Evolutionary conservation across 2,329 filamentous ascomycete species (phyloP).

Genomic region (Myriosclerotinia duriaeana): DNA sequence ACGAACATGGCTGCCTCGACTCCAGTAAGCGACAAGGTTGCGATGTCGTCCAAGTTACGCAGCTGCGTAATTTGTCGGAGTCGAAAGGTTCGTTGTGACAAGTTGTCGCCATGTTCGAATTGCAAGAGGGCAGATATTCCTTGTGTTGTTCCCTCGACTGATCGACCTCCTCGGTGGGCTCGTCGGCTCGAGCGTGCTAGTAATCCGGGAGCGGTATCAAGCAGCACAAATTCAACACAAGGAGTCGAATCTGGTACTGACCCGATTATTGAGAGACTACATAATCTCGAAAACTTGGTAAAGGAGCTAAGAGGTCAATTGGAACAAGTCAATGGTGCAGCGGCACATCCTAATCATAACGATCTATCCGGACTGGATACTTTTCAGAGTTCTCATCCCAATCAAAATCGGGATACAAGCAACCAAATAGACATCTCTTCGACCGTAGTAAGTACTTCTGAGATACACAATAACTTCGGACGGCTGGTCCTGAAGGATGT

Average conservation of each 20-base stretch:
- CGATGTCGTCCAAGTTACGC: slow-evolving; percentile 40
- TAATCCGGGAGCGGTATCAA: slow-evolving; percentile 32
- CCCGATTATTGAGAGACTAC: slow-evolving; percentile 51
- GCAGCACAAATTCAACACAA: slow-evolving; percentile 26
- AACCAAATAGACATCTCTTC: slow-evolving; percentile 19
- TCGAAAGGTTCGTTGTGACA: slow-evolving; percentile 60
- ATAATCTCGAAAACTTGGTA: slow-evolving; percentile 52
- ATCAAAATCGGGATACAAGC: slow-evolving; percentile 30
- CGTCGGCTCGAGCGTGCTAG: slow-evolving; percentile 49
- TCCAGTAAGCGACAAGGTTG: background rate
- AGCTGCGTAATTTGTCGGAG: slow-evolving; percentile 53
- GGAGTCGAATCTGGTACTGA: slow-evolving; percentile 37
- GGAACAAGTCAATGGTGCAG: slow-evolving; percentile 44
- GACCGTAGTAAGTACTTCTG: background rate
- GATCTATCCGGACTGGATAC: slow-evolving; percentile 35
- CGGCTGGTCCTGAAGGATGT: slow-evolving; percentile 49
- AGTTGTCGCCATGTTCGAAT: slow-evolving; percentile 56
- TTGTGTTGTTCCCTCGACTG: slow-evolving; percentile 51
- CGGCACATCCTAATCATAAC: background rate
- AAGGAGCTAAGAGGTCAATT: slow-evolving; percentile 51
- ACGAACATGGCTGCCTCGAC: background rate
- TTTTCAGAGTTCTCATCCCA: slow-evolving; percentile 35
- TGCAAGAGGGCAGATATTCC: slow-evolving; percentile 54
- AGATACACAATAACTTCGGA: slow-evolving; percentile 47
- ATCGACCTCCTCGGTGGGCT: slow-evolving; percentile 55